Percentiles rank a stretch among this genome's conserved stretches.
phyloP scores from a whole-genome alignment of 2,329 filamentous ascomycete species.

The Lachnum nothofagi region DNA sequence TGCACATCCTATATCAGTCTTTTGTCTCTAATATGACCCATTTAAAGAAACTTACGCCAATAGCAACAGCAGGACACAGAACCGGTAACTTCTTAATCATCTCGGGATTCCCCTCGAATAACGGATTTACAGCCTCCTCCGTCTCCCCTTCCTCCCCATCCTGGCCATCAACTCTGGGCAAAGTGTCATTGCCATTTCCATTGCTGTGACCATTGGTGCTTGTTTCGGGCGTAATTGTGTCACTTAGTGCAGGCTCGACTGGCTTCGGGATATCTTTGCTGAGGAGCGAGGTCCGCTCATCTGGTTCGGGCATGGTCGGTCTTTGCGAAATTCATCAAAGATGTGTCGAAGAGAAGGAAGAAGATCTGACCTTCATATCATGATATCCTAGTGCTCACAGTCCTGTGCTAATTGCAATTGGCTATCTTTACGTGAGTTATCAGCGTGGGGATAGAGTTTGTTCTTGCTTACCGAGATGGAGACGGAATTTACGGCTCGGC shows the following conservation, averaged over 20 bases:
- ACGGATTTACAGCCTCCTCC: slow-evolving; percentile 17
- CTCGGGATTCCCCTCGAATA: slow-evolving; percentile 23
- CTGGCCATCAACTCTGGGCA: background rate
- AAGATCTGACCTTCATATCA: no score
- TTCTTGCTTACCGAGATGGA: no score
- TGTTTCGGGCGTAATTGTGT: background rate
- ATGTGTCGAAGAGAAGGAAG: no score
- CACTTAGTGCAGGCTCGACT: background rate
- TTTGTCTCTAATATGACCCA: background rate
- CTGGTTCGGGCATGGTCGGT: slow-evolving; percentile 2
- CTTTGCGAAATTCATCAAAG: slow-evolving; percentile 6
- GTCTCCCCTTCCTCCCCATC: slow-evolving; percentile 16
- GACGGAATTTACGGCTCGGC: no score
- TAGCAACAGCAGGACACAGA: slow-evolving; percentile 56
- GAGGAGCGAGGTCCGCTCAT: slow-evolving; percentile 7
- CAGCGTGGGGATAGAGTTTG: no score
- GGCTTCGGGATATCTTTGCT: background rate
- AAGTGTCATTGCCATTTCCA: background rate
- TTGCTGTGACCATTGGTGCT: background rate
- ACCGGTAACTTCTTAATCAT: slow-evolving; percentile 45
- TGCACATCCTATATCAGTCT: slow-evolving; percentile 29
- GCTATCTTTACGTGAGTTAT: no score
- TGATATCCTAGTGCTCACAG: no score
- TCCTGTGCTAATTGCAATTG: no score
- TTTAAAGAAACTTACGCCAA: slow-evolving; percentile 47